Base-by-base conservation (phyloP, 179 eudicot genomes). In the Corrigiola litoralis region DNA sequence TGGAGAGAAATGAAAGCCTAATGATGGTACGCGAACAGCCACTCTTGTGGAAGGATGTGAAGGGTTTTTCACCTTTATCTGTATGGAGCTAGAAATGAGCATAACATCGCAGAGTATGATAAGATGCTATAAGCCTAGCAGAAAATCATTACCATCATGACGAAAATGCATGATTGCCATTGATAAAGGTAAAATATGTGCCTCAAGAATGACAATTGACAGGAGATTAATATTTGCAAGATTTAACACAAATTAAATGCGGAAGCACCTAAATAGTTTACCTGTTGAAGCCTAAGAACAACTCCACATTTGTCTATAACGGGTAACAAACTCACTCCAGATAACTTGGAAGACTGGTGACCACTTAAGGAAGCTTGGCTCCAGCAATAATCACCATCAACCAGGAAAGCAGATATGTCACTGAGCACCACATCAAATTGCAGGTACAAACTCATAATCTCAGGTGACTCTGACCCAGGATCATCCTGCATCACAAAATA, bases 221-320 rank as follows among this genome's bases (percentile, higher is more conserved):
- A 72, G 40, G 23, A 34, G 33, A 14, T 51, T 27, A 24, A 58
- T 3, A 0, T 9, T 24, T 41, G 33, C 1, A 33, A 7, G 9
- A 10, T 23, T 44, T 38, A 45, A 37, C 6, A 10, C 2, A 16
- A 25, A 50, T 40, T 42, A 17, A 32, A 25, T 47, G 13, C 44
- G 38, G 16, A 34, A 42, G 47, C 0, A 9, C 1, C 23, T 45
- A 45, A 45, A 20, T 17, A 13, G 21, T 66, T 72, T 72, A 91
- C 99, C 92, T 95, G 99, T 82, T 95, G 95, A 77, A 95, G 87
- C 80, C 81, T 84, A 42, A 95, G 78, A 70, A 84, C 76, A 64
- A 87, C 88, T 40, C 92, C 97, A 82, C 99, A 95, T 71, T 84
- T 95, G 66, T 95, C 99, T 66, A 95, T 78, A 21, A 95, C 96